Conservation (phyloP, 2,329 filamentous ascomycete genomes). For the Dactylella cylindrospora region DNA sequence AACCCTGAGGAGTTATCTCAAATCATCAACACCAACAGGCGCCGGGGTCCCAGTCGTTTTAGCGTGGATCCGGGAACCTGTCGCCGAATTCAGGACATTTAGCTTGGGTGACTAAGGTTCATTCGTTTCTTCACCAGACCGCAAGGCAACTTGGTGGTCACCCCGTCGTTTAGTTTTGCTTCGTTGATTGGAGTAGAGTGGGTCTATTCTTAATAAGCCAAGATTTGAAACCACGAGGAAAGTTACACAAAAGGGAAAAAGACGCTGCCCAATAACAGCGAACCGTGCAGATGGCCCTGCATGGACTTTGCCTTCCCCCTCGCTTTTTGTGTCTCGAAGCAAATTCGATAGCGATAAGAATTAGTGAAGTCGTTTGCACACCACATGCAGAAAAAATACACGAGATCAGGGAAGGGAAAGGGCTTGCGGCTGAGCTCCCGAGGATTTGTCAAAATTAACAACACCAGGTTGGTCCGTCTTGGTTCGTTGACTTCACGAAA, state of each 20-base stretch:
- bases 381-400: constrained; percentile 30
- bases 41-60: constrained; percentile 19
- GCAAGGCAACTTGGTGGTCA: neutral
- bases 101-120: constrained; percentile 38
- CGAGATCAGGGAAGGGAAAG: constrained; percentile 12
- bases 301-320: too few species aligned
- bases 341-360: constrained; percentile 40
- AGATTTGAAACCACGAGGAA: constrained; percentile 28
- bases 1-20: constrained; percentile 29
- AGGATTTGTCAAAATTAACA: constrained; percentile 44
- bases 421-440: constrained; percentile 42
- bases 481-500: neutral
- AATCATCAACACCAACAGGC: constrained; percentile 44
- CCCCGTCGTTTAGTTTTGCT: constrained; percentile 9
- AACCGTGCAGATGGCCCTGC: constrained; percentile 17
- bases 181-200: neutral
- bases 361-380: constrained; percentile 12
- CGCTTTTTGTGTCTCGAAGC: too few species aligned
- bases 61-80: constrained; percentile 22
- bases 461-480: neutral
- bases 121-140: too few species aligned
- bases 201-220: constrained; percentile 1
- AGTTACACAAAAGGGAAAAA: constrained; percentile 42
- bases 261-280: constrained; percentile 24
- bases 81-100: constrained; percentile 23